Evolutionary conservation across 2,329 filamentous ascomycete species (phyloP).

Genomic region (Botryotinia globosa): DNA sequence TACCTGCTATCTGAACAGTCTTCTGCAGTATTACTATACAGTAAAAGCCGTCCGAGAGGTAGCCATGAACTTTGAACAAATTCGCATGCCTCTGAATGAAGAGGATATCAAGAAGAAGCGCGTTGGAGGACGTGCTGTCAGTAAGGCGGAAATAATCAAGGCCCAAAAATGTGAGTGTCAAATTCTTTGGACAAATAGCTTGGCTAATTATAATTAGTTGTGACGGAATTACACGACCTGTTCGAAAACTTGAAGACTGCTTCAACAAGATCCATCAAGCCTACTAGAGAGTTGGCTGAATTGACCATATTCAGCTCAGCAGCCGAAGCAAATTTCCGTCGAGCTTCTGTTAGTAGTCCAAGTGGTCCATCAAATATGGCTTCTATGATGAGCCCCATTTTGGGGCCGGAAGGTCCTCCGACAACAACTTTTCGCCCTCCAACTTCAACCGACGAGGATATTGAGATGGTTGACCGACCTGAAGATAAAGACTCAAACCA

Average conservation of each 20-base stretch:
- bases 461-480: slow-evolving; percentile 38
- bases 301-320: slow-evolving; percentile 67
- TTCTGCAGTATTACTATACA: slow-evolving; percentile 93
- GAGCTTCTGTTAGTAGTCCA: slow-evolving; percentile 45
- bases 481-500: slow-evolving; percentile 28
- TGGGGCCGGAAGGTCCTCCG: slow-evolving; percentile 34
- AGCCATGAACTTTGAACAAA: slow-evolving; percentile 70
- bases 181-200: slow-evolving; percentile 15
- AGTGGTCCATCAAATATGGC: slow-evolving; percentile 32
- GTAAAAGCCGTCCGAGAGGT: slow-evolving; percentile 78
- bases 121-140: slow-evolving; percentile 71
- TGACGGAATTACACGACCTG: slow-evolving; percentile 67
- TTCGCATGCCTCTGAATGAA: slow-evolving; percentile 65
- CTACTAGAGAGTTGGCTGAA: slow-evolving; percentile 74
- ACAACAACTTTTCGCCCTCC: slow-evolving; percentile 23
- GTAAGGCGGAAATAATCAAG: slow-evolving; percentile 54
- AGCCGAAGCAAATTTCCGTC: slow-evolving; percentile 51
- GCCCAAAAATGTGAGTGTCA: slow-evolving; percentile 69
- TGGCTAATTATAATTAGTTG: slow-evolving; percentile 51
- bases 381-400: slow-evolving; percentile 31
- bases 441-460: slow-evolving; percentile 30
- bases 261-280: slow-evolving; percentile 60
- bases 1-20: slow-evolving; percentile 95
- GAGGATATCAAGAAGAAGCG: slow-evolving; percentile 62
- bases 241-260: slow-evolving; percentile 70